Conservation (phyloP, 257 asterid species). For the Nicotiana attenuata region DNA sequence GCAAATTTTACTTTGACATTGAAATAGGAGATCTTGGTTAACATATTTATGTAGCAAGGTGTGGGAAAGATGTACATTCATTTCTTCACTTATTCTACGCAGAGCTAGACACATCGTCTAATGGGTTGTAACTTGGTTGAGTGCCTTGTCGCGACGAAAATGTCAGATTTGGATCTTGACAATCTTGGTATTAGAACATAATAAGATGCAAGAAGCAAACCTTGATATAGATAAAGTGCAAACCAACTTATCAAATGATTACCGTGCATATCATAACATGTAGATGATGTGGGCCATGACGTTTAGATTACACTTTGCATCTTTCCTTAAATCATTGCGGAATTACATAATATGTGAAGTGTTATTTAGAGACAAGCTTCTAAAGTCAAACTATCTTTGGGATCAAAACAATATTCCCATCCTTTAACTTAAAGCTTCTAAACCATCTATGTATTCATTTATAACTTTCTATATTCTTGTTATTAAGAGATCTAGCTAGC, state of each 20-base stretch:
- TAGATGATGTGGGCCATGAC: background rate
- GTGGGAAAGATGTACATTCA: no score
- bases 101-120: no score
- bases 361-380: background rate
- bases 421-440: background rate
- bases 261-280: slow-evolving; percentile 1
- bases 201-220: background rate
- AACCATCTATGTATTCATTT: background rate
- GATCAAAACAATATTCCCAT: background rate
- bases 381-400: background rate
- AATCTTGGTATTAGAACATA: no score
- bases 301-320: background rate
- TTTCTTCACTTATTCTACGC: no score
- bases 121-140: no score
- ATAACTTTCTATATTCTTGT: background rate
- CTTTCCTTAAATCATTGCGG: background rate
- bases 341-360: background rate
- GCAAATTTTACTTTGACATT: no score
- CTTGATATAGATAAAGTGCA: background rate
- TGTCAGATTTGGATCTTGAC: no score
- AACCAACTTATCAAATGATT: background rate
- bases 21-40: no score
- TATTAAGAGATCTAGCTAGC: background rate
- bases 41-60: no score
- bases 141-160: no score